phyloP scores from a whole-genome alignment of 1,284 basidiomycete species.

The Salmacisia buchloeana region DNA sequence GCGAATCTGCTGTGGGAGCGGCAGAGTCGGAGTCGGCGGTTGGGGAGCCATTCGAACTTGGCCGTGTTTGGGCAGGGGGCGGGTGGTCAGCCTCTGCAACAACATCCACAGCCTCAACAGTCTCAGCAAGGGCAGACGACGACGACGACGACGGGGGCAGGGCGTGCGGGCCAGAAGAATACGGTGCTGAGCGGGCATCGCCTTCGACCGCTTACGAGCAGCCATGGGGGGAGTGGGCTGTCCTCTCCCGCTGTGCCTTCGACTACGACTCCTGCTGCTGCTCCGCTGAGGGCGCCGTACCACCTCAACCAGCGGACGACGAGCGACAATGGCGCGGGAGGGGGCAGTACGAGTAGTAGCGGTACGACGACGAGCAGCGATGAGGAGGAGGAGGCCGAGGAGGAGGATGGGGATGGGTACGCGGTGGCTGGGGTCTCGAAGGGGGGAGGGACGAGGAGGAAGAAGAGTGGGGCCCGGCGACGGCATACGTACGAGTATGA shows the following conservation, averaged over 20 bases:
- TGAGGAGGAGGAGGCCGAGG: neutral
- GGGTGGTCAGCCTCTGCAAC: neutral
- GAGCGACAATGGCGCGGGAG: neutral
- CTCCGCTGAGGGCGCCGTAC: neutral
- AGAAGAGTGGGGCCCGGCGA: constrained; percentile 19
- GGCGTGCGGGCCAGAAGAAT: constrained; percentile 12
- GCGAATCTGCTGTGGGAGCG: constrained; percentile 80
- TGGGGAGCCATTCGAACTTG: constrained; percentile 27
- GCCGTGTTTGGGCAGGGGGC: neutral
- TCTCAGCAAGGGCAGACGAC: constrained; percentile 6
- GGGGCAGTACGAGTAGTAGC: neutral
- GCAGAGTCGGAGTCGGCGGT: constrained; percentile 43
- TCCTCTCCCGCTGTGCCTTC: neutral
- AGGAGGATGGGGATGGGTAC: no score
- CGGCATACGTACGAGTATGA: constrained; percentile 33
- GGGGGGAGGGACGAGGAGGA: no score
- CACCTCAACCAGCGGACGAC: neutral
- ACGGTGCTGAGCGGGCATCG: constrained; percentile 34
- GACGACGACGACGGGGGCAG: neutral
- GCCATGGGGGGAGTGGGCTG: constrained; percentile 8
- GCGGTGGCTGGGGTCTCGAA: no score
- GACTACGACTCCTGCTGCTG: constrained; percentile 3
- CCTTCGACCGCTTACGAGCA: constrained; percentile 34
- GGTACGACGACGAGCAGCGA: neutral
- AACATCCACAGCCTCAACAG: neutral